Evolutionary conservation across 768 basidiomycete genomes (phyloP).

Genomic region (Pholiota microspora): DNA sequence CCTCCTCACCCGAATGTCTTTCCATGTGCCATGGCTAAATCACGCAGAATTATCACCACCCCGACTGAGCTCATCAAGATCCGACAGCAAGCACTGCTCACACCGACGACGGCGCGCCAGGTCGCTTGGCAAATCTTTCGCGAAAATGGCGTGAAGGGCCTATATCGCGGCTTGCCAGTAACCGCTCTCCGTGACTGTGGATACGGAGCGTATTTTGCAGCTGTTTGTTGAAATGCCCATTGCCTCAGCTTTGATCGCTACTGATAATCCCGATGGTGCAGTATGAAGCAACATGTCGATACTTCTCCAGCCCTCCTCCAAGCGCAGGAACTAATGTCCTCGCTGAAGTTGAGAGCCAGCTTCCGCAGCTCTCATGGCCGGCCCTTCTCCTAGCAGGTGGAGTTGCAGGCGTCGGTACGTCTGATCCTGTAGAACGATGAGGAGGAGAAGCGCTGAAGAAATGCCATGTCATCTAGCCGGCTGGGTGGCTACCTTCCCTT

Average conservation of each 20-base stretch:
- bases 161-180: constrained; percentile 75
- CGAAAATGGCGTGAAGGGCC: constrained; percentile 55
- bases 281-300: constrained; percentile 6
- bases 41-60: constrained; percentile 64
- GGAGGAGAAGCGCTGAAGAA: neutral
- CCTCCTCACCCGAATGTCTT: neutral
- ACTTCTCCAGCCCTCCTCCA: neutral
- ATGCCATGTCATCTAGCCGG: constrained; percentile 37
- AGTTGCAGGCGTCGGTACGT: constrained; percentile 61
- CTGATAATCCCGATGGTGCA: too few species aligned
- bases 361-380: constrained; percentile 34
- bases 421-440: neutral
- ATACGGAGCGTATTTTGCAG: constrained; percentile 84
- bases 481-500: constrained; percentile 82
- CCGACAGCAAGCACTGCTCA: constrained; percentile 62
- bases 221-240: too few species aligned
- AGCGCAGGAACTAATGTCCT: neutral
- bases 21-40: neutral
- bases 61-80: constrained; percentile 91
- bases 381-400: constrained; percentile 73
- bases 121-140: constrained; percentile 58
- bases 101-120: constrained; percentile 43
- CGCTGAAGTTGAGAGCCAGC: neutral
- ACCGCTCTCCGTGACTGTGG: constrained; percentile 79
- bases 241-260: too few species aligned